phyloP scores from a whole-genome alignment of 805 yeast species.

The Lachancea cidri region DNA sequence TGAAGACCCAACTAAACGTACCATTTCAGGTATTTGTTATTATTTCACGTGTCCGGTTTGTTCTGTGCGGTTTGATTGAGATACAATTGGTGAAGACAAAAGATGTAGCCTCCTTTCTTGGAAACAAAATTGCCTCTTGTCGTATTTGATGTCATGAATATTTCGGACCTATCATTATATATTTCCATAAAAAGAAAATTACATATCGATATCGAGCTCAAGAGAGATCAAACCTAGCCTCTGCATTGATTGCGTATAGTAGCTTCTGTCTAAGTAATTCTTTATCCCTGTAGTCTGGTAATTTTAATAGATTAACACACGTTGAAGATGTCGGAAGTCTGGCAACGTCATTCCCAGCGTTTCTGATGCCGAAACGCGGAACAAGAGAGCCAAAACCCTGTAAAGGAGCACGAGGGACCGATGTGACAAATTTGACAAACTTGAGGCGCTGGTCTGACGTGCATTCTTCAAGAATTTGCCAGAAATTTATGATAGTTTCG shows the following conservation, averaged over 20 bases:
- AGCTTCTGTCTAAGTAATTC: slow-evolving; percentile 54
- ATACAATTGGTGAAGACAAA: no score
- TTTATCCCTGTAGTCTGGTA: slow-evolving; percentile 76
- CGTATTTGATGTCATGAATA: no score
- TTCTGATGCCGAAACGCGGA: slow-evolving; percentile 78
- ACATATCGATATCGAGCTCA: slow-evolving; percentile 20
- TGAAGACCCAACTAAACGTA: neutral
- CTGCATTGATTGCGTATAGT: slow-evolving; percentile 71
- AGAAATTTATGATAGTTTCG: slow-evolving; percentile 57
- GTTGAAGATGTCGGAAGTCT: slow-evolving; percentile 90
- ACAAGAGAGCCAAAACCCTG: slow-evolving; percentile 70
- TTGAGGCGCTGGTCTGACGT: slow-evolving; percentile 53
- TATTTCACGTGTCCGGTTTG: neutral
- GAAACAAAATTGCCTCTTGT: neutral
- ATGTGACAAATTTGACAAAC: slow-evolving; percentile 82
- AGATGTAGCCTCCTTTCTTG: neutral
- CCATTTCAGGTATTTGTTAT: neutral
- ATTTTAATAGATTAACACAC: slow-evolving; percentile 78
- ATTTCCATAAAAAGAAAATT: neutral
- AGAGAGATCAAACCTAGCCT: slow-evolving; percentile 83
- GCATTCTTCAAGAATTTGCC: slow-evolving; percentile 74
- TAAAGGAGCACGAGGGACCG: slow-evolving; percentile 87
- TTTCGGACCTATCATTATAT: no score
- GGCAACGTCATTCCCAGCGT: slow-evolving; percentile 49
- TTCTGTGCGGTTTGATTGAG: neutral